phyloP scores from a whole-genome alignment of 306 rosid species.

The Lathyrus oleraceus region DNA sequence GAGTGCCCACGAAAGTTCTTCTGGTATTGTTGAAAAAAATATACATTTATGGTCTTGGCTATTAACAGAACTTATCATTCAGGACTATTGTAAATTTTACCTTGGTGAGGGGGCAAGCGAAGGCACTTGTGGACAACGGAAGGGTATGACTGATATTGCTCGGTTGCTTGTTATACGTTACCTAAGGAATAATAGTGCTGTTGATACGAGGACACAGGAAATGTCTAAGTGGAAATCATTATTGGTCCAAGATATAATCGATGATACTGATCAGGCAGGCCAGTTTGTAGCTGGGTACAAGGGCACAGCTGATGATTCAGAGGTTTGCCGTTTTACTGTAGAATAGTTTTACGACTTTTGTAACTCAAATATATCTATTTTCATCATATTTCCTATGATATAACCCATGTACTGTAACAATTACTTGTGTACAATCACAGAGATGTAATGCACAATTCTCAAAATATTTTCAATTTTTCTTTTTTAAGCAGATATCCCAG shows the following conservation, averaged over 20 bases:
- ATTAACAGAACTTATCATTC: conserved; percentile 31
- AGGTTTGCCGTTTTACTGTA: conserved; percentile 49
- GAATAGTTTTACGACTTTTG: conserved; percentile 20
- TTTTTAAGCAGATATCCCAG: conserved; percentile 54
- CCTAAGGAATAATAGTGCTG: conserved; percentile 63
- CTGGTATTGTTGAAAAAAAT: conserved; percentile 9
- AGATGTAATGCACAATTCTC: conserved; percentile 16
- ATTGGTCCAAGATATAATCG: conserved; percentile 44
- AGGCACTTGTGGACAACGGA: conserved; percentile 80
- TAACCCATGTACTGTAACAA: not conserved
- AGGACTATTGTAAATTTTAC: conserved; percentile 84
- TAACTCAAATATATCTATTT: conserved; percentile 5
- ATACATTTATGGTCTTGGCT: conserved; percentile 23
- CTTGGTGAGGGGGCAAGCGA: conserved; percentile 64
- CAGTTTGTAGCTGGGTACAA: conserved; percentile 91
- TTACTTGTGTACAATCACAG: conserved; percentile 2
- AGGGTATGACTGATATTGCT: conserved; percentile 63
- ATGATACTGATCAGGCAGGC: conserved; percentile 71
- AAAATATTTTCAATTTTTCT: not conserved
- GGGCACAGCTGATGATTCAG: conserved; percentile 61
- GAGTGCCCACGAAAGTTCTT: not conserved
- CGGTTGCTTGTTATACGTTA: conserved; percentile 71
- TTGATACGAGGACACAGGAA: conserved; percentile 44
- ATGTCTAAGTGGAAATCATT: conserved; percentile 47
- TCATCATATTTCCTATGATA: conserved; percentile 12